Base-by-base conservation (phyloP, 345 rosid genomes). In the Citrus australasica region DNA sequence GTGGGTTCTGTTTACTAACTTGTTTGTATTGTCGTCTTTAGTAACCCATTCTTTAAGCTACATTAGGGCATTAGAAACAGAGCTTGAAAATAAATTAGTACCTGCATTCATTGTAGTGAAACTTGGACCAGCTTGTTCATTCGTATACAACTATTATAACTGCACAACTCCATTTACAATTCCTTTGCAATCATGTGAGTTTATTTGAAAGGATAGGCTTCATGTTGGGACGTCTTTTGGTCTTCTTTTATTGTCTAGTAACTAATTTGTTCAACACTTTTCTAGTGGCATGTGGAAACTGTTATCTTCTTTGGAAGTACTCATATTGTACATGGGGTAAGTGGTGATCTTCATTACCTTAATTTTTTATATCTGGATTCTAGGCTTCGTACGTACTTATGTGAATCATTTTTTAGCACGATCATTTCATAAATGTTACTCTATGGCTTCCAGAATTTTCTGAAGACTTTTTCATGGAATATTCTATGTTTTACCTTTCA, bases 311-410 rank as follows among this genome's bases (percentile, higher is more conserved):
- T 76, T 92, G 92, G 99, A 95, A 68, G 83, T 90, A 65, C 93
- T 93, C 84, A 88, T 95, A 78, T 95, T 28, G 94, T 96, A 79
- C 92, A 92, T 65, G 98, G 98, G 86, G 98, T 95, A 91, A 89
- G 95, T 21, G 42, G 27, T 62, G 71, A 25, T 69, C 56, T 75
- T 78, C 24, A 70, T 61, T 13, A 11, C 14, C 28, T 32, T 78
- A 7, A 65, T 19, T 56, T 46, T 74, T 56, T 21, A 35, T 63
- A 22, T 21, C 65, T 71, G 65, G 56, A 46, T 69, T 65, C 35
- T 71, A 27, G 33, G 25, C n/a, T 25, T 58, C 11, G 11, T 17
- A 58, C 13, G 22, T 76, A 30, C 55, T 46, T 46, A 78, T 60
- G 19, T 48, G 22, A 60, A 51, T 68, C 69, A 60, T 69, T 37